Evolutionary conservation across 306 rosid genomes (phyloP).

Genomic region (Corylus americana): DNA sequence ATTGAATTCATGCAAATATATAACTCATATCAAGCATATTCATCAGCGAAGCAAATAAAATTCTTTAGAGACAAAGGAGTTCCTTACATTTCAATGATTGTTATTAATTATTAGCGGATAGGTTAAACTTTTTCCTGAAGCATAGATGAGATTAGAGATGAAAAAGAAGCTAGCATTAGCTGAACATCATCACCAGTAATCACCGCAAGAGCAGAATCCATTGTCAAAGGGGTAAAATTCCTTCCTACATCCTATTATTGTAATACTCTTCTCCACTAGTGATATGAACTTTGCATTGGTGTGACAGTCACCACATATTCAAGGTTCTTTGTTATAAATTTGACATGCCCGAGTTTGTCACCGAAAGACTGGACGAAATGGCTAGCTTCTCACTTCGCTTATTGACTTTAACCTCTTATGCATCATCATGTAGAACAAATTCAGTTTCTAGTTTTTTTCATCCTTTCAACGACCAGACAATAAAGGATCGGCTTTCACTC

Average conservation of each 20-base stretch:
- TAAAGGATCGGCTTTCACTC: no score
- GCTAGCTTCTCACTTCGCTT: slow-evolving; percentile 83
- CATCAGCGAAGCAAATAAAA: no score
- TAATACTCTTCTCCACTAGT: slow-evolving; percentile 48
- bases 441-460: slow-evolving; percentile 40
- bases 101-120: no score
- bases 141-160: background rate
- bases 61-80: background rate
- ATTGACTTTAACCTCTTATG: slow-evolving; percentile 59
- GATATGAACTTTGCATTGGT: slow-evolving; percentile 58
- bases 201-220: slow-evolving; percentile 69
- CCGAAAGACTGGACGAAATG: slow-evolving; percentile 74
- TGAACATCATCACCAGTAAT: slow-evolving; percentile 54
- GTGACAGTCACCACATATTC: slow-evolving; percentile 75
- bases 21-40: no score
- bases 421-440: slow-evolving; percentile 62
- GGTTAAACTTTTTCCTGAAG: background rate
- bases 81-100: background rate
- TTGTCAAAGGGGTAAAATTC: slow-evolving; percentile 66
- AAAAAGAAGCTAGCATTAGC: no score
- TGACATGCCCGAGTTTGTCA: slow-evolving; percentile 38
- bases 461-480: no score
- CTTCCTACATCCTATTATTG: slow-evolving; percentile 66
- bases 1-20: no score
- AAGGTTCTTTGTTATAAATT: slow-evolving; percentile 61